Percentiles rank a stretch among this genome's conserved stretches.
Conservation (phyloP, 148 eudicot genomes). For the Amaranthus hypochondriacus region DNA sequence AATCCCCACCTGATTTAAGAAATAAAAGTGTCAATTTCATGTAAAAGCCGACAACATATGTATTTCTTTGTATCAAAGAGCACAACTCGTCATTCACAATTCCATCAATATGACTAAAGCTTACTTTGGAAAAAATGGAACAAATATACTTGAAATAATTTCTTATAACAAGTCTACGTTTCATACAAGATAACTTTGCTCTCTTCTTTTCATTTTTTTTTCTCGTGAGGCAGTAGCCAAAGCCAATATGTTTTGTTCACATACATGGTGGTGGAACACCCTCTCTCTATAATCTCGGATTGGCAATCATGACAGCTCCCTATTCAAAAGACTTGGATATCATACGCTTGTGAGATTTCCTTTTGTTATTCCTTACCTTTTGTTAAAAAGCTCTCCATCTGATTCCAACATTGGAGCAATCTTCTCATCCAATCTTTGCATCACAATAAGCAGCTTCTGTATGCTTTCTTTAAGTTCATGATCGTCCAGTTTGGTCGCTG, state of each 20-base stretch:
- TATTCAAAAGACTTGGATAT: not conserved
- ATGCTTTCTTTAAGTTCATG: slow-evolving; percentile 83
- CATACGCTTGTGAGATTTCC: slow-evolving; percentile 8
- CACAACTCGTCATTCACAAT: not conserved
- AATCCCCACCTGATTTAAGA: slow-evolving; percentile 77
- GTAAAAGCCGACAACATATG: slow-evolving; percentile 7
- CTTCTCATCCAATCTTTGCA: slow-evolving; percentile 83
- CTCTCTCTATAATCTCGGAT: not conserved
- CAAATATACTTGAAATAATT: too few species aligned
- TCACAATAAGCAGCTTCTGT: slow-evolving; percentile 86
- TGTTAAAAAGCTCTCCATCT: slow-evolving; percentile 85
- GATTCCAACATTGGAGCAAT: slow-evolving; percentile 88
- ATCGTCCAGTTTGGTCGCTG: slow-evolving; percentile 88
- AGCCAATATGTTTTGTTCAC: not conserved
- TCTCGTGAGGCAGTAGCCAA: not conserved
- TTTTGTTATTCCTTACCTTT: slow-evolving; percentile 69
- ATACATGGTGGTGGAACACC: not conserved
- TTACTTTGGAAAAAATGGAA: not conserved
- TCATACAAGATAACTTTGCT: not conserved
- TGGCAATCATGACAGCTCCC: not conserved
- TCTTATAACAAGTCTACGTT: too few species aligned
- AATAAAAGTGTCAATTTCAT: slow-evolving; percentile 13
- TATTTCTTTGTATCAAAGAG: not conserved
- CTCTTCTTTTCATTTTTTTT: too few species aligned
- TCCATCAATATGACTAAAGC: not conserved